These are phyloP conservation scores for Picea sitchensis DNA, from an alignment of 75 land plant genomes.

Conservation along the genomic window DNA sequence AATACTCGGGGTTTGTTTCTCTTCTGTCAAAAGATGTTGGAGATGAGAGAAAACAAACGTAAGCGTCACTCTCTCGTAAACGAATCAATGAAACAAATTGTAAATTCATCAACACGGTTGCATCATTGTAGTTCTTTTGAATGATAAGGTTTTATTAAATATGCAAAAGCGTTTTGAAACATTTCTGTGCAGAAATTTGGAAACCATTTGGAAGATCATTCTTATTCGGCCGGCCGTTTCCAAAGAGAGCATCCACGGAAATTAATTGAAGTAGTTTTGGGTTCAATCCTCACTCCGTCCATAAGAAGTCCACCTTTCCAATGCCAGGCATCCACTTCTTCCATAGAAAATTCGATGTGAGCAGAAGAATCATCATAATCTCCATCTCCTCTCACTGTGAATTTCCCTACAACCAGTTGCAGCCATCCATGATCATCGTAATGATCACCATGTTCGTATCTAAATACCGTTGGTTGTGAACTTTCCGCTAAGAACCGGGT, in stretches of 20 bases:
- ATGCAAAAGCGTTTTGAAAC: no score
- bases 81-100: no score
- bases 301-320: background rate
- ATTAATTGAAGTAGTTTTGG: background rate
- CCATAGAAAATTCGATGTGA: background rate
- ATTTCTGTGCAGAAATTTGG: no score
- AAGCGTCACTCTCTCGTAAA: no score
- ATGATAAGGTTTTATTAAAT: no score
- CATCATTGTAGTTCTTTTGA: no score
- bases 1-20: no score
- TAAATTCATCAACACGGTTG: no score
- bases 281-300: background rate
- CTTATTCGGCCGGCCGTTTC: no score
- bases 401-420: constrained; percentile 2
- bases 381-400: background rate
- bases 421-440: background rate
- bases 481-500: background rate
- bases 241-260: background rate
- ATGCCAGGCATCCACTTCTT: background rate
- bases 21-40: no score
- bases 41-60: no score
- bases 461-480: background rate
- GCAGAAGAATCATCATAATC: background rate
- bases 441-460: background rate
- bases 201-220: no score